phyloP scores from a whole-genome alignment of 2,329 filamentous ascomycete genomes.

The Westerdykella aurantiaca region DNA sequence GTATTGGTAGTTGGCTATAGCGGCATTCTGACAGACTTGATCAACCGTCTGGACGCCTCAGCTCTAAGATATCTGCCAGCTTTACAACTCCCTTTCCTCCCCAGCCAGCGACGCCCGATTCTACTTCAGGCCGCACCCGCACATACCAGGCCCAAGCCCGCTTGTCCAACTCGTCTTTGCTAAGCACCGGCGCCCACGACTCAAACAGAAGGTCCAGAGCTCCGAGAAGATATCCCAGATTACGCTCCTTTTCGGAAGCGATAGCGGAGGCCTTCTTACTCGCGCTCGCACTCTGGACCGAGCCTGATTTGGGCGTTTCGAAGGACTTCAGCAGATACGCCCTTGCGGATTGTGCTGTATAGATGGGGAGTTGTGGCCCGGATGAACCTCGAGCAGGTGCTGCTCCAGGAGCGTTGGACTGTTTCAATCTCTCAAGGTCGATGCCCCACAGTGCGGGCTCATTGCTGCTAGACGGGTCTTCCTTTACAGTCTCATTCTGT shows the following conservation, averaged over 20 bases:
- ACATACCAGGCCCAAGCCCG: conserved; percentile 80
- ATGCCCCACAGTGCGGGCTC: conserved; percentile 54
- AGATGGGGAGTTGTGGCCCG: conserved; percentile 59
- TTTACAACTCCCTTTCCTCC: conserved; percentile 70
- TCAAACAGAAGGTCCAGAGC: conserved; percentile 65
- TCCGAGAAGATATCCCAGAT: conserved; percentile 63
- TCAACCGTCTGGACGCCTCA: conserved; percentile 15
- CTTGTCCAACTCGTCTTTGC: conserved; percentile 61
- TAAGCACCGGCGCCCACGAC: conserved; percentile 66
- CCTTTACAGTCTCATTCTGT: conserved; percentile 12
- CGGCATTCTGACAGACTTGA: too few relatives aligned
- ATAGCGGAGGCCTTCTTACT: conserved; percentile 44
- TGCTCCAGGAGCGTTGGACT: conserved; percentile 35
- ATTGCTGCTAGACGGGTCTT: conserved; percentile 15
- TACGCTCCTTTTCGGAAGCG: conserved; percentile 60
- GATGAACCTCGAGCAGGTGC: conserved; percentile 8
- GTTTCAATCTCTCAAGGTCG: conserved; percentile 52
- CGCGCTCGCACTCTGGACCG: conserved; percentile 14
- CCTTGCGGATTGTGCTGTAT: conserved; percentile 64
- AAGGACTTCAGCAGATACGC: conserved; percentile 57
- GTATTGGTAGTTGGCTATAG: neutral
- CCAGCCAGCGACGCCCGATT: conserved; percentile 70
- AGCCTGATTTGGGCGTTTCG: conserved; percentile 39
- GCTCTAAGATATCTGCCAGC: conserved; percentile 54
- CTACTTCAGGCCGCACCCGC: conserved; percentile 68